Evolutionary conservation across 2,329 filamentous ascomycete genomes (phyloP).

Genomic region (Paraconiothyrium sp.): DNA sequence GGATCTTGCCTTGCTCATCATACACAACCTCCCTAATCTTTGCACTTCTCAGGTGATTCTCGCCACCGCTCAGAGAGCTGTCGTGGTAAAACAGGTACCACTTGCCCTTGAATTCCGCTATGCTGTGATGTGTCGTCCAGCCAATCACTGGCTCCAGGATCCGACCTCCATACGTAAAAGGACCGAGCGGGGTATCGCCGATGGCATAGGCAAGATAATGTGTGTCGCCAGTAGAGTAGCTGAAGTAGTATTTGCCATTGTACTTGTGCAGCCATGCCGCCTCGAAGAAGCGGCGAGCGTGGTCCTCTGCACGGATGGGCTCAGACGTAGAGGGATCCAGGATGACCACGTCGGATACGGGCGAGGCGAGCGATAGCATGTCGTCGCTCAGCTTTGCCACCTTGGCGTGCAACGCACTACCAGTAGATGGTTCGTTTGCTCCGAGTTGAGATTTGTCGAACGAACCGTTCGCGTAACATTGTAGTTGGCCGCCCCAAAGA

Average conservation of each 20-base stretch:
- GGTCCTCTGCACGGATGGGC: conserved; percentile 72
- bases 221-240: conserved; percentile 80
- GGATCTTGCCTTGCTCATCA: conserved; percentile 71
- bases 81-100: conserved; percentile 85
- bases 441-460: conserved; percentile 59
- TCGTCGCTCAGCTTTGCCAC: conserved; percentile 71
- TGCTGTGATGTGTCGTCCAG: conserved; percentile 84
- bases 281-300: conserved; percentile 81
- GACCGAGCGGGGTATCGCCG: conserved; percentile 71
- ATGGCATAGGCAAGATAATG: conserved; percentile 77
- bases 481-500: conserved; percentile 82
- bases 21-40: conserved; percentile 81
- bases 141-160: conserved; percentile 80
- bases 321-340: conserved; percentile 67
- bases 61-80: conserved; percentile 71
- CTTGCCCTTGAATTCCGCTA: conserved; percentile 75
- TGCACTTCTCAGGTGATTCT: conserved; percentile 76
- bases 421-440: conserved; percentile 43
- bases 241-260: conserved; percentile 75
- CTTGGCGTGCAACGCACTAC: conserved; percentile 70
- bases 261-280: conserved; percentile 83
- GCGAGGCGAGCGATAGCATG: conserved; percentile 69
- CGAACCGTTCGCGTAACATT: conserved; percentile 72
- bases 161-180: conserved; percentile 75
- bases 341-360: conserved; percentile 70